Evolutionary conservation across 169 alveolate genomes (phyloP), one percentile per base, ranked within the genome.

Genomic region (Cryptosporidium andersoni): DNA sequence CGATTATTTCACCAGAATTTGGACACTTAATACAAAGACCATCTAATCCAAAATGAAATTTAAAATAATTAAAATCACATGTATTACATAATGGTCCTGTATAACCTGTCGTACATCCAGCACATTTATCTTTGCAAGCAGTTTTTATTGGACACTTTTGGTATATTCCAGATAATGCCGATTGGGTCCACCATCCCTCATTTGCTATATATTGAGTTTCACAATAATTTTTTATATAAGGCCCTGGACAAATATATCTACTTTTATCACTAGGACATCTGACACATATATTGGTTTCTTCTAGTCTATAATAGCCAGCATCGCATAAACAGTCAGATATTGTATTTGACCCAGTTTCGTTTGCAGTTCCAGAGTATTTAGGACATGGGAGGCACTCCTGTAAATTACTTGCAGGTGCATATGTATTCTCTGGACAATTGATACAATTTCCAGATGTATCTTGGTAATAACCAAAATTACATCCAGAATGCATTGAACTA

Each of bases 121-220:
- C 45, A 43, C 67, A 74, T 1, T 74, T 68, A 12, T 64, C 51
- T 16, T 58, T 47, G 45, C 85, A 74, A 7, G 85, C 40, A 5
- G 45, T 43, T 74, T 74, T 60, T 58, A 43, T 56, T 53, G 85
- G 68, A 43, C 85, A 74, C 36, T 48, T 74, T 8, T 58, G 55
- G n/a, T 58, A 2, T 74, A 74, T 74, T 12, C 85, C 85, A 2
- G 51, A 12, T 9, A 37, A 42, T 40, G 12, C 1, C n/a, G 48
- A 42, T 6, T 47, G 14, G 64, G 42, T 11, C 85, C 85, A 74
- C 85, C 85, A 74, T 1, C 85, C 85, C 6, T 68, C 85, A 53
- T 40, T 39, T 16, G 51, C 58, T 7, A 25, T 55, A 58, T n/a
- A 51, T 40, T 74, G 42, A 6, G 40, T 74, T 6, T 12, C 16